Conservation (phyloP, 2,329 filamentous ascomycete species). For the Periconia sp. region DNA sequence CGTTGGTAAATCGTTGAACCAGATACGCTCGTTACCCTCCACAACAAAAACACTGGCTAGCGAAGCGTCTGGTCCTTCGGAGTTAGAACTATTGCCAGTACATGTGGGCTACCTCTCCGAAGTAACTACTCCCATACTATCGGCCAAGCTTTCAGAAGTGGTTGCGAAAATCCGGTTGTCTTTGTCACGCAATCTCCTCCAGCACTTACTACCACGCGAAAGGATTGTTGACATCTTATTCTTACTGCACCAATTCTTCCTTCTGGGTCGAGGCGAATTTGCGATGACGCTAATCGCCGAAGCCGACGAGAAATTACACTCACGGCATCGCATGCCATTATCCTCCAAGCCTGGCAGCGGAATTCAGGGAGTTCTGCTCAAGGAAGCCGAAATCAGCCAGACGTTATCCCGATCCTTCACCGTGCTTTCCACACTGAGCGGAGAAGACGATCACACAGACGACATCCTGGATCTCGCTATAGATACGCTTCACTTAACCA, state of each 20-base stretch:
- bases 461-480: slow-evolving; percentile 82
- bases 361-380: slow-evolving; percentile 68
- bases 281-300: slow-evolving; percentile 83
- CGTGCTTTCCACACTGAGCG: slow-evolving; percentile 72
- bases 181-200: slow-evolving; percentile 80
- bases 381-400: slow-evolving; percentile 82
- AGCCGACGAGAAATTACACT: slow-evolving; percentile 77
- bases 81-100: slow-evolving; percentile 63
- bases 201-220: slow-evolving; percentile 75
- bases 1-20: slow-evolving; percentile 84
- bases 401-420: slow-evolving; percentile 79
- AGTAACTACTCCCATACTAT: slow-evolving; percentile 73
- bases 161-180: slow-evolving; percentile 77
- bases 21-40: slow-evolving; percentile 60
- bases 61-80: slow-evolving; percentile 38
- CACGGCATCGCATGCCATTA: slow-evolving; percentile 59
- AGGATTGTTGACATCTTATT: slow-evolving; percentile 76
- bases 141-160: slow-evolving; percentile 68
- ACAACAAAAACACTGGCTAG: slow-evolving; percentile 28
- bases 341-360: slow-evolving; percentile 45
- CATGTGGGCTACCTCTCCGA: slow-evolving; percentile 70
- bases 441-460: slow-evolving; percentile 72
- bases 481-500: slow-evolving; percentile 69
- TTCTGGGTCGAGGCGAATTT: slow-evolving; percentile 88
- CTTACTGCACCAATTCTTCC: slow-evolving; percentile 81